phyloP scores from a whole-genome alignment of 2,329 filamentous ascomycete species.

The Cytospora piceicola region DNA sequence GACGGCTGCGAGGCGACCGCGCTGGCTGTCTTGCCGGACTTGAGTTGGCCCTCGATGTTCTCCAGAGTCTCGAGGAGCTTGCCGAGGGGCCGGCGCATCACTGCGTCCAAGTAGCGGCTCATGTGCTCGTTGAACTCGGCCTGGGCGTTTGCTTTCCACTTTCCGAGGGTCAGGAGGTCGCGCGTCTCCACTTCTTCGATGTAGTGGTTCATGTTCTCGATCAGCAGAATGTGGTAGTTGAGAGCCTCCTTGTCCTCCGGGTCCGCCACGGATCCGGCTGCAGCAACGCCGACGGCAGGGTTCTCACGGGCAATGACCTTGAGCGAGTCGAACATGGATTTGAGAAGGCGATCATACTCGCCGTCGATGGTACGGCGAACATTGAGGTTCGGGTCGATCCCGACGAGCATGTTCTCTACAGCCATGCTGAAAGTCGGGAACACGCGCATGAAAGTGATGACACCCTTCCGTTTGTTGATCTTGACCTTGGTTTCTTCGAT shows the following conservation, averaged over 20 bases:
- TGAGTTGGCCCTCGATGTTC: constrained; percentile 76
- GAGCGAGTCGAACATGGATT: constrained; percentile 95
- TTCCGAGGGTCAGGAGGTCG: constrained; percentile 74
- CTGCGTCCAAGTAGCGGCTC: constrained; percentile 81
- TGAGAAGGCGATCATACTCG: constrained; percentile 86
- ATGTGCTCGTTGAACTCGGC: constrained; percentile 86
- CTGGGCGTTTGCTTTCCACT: constrained; percentile 79
- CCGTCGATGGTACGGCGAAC: constrained; percentile 80
- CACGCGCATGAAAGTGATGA: constrained; percentile 92
- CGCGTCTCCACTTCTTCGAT: constrained; percentile 84
- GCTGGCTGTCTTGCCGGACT: constrained; percentile 60
- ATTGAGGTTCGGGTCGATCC: constrained; percentile 58
- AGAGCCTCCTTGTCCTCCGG: constrained; percentile 93
- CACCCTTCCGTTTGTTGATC: constrained; percentile 96
- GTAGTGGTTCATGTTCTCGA: constrained; percentile 99
- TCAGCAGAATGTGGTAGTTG: constrained; percentile 95
- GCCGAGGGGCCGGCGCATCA: constrained; percentile 86
- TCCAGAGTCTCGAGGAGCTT: constrained; percentile 92
- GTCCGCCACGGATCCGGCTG: constrained; percentile 45
- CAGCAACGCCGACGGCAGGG: constrained; percentile 51
- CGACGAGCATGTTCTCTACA: constrained; percentile 80
- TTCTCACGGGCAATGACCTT: constrained; percentile 87
- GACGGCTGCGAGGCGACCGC: constrained; percentile 79
- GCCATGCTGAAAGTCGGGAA: constrained; percentile 86
- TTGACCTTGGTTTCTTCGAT: constrained; percentile 99